Evolutionary conservation across 768 basidiomycete genomes (phyloP).

Genomic region (Gautieria morchelliformis): DNA sequence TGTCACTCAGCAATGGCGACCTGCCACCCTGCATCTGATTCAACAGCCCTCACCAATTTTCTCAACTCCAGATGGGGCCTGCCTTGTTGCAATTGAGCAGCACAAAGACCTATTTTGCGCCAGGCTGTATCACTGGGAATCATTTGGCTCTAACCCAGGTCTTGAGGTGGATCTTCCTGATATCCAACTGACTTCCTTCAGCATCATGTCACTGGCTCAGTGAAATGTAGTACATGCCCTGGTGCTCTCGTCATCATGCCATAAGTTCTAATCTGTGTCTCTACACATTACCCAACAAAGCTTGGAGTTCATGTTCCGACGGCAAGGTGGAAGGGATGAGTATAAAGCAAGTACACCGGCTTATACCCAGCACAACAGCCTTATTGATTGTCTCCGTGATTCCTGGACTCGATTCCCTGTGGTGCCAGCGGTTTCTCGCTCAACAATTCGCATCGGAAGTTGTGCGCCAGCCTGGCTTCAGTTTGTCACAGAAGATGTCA

Average conservation of each 20-base stretch:
- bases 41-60: constrained; percentile 25
- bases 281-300: constrained; percentile 45
- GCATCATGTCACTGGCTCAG: constrained; percentile 37
- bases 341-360: neutral
- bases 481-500: constrained; percentile 32
- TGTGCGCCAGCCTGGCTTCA: constrained; percentile 27
- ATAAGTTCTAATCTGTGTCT: constrained; percentile 30
- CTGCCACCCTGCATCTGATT: constrained; percentile 33
- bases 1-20: constrained; percentile 42
- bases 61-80: constrained; percentile 48
- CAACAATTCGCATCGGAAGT: constrained; percentile 18
- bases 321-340: constrained; percentile 10
- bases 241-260: constrained; percentile 24
- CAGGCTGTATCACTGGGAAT: constrained; percentile 44
- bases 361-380: constrained; percentile 33
- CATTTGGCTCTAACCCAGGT: constrained; percentile 43
- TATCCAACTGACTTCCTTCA: constrained; percentile 13
- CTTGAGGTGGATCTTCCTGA: constrained; percentile 28
- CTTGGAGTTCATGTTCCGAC: constrained; percentile 46
- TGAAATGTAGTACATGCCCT: constrained; percentile 35
- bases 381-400: constrained; percentile 45
- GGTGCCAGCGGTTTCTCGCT: constrained; percentile 38
- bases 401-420: constrained; percentile 58
- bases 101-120: constrained; percentile 15
- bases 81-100: constrained; percentile 29